Evolutionary conservation across 345 rosid genomes (phyloP), one percentile per base, ranked within the genome.

Genomic region (Reutealis trisperma): DNA sequence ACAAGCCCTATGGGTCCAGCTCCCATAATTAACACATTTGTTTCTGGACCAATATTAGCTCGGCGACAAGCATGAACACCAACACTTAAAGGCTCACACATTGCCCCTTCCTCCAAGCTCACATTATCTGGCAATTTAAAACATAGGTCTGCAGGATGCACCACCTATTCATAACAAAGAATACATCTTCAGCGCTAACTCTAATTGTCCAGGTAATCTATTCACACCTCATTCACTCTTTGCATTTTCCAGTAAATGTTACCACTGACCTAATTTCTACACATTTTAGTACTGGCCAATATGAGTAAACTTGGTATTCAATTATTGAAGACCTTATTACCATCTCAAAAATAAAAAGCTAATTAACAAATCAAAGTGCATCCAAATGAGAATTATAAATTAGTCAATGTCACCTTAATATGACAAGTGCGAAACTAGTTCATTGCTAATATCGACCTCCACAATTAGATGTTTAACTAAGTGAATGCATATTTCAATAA

Each of bases 1-100:
- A 96, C 93, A 32, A 93, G 98, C 5, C 98, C 99, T 67, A 93
- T 90, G 4, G 98, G 97, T 58, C 99, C 99, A 37, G 96, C 90
- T 52, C 97, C 99, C 89, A 92, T 86, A 49, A 96, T 72, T 82
- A 96, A 78, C 0, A 92, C 91, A 34, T 82, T 96, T 52, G 96
- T 90, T 78, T 86, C 94, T 4, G 97, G 97, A 74, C 93, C 90
- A 66, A 91, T 76, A 72, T 87, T 82, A 67, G 97, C 99, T 67
- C 94, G 87, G 24, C 94, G 91, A 79, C 98, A 93, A 54, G 98
- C 97, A 55, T 96, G 96, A 15, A 96, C 97, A 66, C 97, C 94
- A 47, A 93, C 94, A 80, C 98, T 93, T 45, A 91, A 75, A 55
- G 96, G 98, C 79, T 93, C 99, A 57, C 99, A 96, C 97, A 93